Evolutionary conservation across 768 basidiomycete genomes (phyloP).

Genomic region (Mycena vitilis): DNA sequence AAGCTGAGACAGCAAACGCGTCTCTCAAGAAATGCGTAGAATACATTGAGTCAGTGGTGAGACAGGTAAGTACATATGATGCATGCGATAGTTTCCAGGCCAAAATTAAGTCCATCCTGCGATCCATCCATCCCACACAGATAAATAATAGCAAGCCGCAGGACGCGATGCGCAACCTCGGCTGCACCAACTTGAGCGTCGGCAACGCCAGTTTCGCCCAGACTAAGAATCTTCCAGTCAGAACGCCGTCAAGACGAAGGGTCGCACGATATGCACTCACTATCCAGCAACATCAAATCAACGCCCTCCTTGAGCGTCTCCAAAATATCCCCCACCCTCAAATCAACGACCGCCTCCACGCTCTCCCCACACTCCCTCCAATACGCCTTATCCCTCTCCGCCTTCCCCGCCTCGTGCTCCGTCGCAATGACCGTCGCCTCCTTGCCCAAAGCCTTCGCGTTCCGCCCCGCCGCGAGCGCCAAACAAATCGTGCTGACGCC

Average conservation of each 20-base stretch:
- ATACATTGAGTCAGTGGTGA: conserved; percentile 22
- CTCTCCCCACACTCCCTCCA: conserved; percentile 6
- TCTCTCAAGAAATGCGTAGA: conserved; percentile 6
- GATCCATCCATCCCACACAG: too few species aligned
- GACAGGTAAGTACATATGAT: conserved; percentile 16
- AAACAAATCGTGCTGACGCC: conserved; percentile 28
- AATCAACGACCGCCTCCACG: not conserved
- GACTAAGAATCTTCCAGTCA: not conserved
- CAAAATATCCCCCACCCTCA: conserved; percentile 17
- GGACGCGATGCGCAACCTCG: not conserved
- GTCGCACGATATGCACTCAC: not conserved
- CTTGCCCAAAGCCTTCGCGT: not conserved
- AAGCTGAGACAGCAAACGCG: too few species aligned
- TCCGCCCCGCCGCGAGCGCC: conserved; percentile 19
- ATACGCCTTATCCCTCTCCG: conserved; percentile 13
- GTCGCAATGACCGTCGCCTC: not conserved
- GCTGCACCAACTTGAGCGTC: conserved; percentile 16
- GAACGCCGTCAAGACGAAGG: not conserved
- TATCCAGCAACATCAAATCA: conserved; percentile 23
- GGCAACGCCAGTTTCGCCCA: conserved; percentile 20
- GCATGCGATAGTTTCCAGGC: not conserved
- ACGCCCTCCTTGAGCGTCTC: conserved; percentile 16
- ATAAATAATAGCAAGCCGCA: too few species aligned
- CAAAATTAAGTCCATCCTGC: not conserved
- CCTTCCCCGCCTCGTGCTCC: conserved; percentile 17